Base-by-base conservation (phyloP, 2,329 filamentous ascomycete genomes). In the Neophaeococcomyces mojaviensis region DNA sequence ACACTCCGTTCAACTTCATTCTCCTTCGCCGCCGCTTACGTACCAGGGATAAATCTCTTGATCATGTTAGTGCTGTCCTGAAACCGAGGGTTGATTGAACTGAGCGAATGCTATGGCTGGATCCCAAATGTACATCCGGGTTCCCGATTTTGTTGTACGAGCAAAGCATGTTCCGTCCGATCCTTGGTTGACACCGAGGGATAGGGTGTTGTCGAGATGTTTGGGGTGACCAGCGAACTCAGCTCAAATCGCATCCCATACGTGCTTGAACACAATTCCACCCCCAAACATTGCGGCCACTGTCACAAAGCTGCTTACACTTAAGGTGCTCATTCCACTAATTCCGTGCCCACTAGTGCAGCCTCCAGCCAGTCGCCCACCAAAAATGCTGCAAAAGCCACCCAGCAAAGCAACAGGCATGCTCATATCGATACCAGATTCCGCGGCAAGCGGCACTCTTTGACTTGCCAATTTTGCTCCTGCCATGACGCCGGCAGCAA, bases 301-400 rank as follows among this genome's bases (percentile, higher is more conserved):
- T 0, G 78, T 81, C 10, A 84, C 60, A 46, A 83, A 68, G 56
- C 81, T 84, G 8, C 79, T 76, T 3, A 75, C 63, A 0, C 76
- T 79, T 41, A 84, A 65, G 49, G 80, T 65, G n/a, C 77, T 75
- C 57, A 84, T 71, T 0, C 82, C 82, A 48, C 77, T 82, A 51
- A 86, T 79, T 0, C 82, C 82, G 59, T 86, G 82, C 0, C 82
- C 81, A 4, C 78, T 81, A 0, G 81, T 82, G 52, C 82, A 86
- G 0, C 82, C 82, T 1, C 79, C 80, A 0, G 77, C 81, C 45
- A 84, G 58, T 39, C 80, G 72, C 1, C 79, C 70, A 1, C 82
- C 82, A 7, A 84, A 58, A 0, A 73, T 70, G 65, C 84, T 76
- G 12, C 74, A 48, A 3, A 74, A 65, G 0, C 81, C 82, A 1